Conservation (phyloP, 768 basidiomycete genomes). For the Boletus vinaceobasis region DNA sequence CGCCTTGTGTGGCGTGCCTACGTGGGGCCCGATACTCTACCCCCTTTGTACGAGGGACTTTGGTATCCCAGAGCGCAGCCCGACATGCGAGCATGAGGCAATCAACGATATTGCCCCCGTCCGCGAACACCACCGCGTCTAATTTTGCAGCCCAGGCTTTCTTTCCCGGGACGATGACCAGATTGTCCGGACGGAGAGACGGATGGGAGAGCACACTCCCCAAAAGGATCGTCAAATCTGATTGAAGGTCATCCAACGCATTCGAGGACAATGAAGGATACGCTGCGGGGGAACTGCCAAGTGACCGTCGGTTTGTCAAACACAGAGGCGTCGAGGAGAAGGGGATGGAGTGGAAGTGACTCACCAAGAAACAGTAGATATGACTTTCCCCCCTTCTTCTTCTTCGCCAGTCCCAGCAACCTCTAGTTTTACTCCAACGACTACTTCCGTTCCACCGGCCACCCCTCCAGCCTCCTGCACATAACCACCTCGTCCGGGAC, state of each 20-base stretch:
- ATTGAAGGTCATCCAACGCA: constrained; percentile 72
- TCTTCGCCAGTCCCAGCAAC: constrained; percentile 53
- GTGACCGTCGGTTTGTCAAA: constrained; percentile 27
- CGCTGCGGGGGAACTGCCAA: constrained; percentile 69
- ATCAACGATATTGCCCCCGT: constrained; percentile 74
- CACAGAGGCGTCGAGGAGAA: background rate
- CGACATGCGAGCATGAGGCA: constrained; percentile 76
- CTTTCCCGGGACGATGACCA: constrained; percentile 53
- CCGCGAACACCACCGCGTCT: constrained; percentile 70
- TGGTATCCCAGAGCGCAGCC: constrained; percentile 78
- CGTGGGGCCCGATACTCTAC: constrained; percentile 60
- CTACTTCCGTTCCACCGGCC: constrained; percentile 73
- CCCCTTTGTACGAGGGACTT: constrained; percentile 67
- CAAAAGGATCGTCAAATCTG: constrained; percentile 64
- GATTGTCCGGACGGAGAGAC: constrained; percentile 63
- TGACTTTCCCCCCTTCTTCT: constrained; percentile 60
- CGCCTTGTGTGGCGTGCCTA: constrained; percentile 34
- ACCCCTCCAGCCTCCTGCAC: constrained; percentile 72
- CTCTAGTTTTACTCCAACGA: constrained; percentile 78
- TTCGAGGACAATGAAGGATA: constrained; percentile 64
- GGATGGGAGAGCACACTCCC: constrained; percentile 63
- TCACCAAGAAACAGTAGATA: constrained; percentile 75
- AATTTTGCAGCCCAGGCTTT: constrained; percentile 77
- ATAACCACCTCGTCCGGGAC: constrained; percentile 63
- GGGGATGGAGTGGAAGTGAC: constrained; percentile 27